These are phyloP conservation scores for Casuarina cunninghamiana DNA, from an alignment of 306 rosid genomes.

Conservation along the genomic window DNA sequence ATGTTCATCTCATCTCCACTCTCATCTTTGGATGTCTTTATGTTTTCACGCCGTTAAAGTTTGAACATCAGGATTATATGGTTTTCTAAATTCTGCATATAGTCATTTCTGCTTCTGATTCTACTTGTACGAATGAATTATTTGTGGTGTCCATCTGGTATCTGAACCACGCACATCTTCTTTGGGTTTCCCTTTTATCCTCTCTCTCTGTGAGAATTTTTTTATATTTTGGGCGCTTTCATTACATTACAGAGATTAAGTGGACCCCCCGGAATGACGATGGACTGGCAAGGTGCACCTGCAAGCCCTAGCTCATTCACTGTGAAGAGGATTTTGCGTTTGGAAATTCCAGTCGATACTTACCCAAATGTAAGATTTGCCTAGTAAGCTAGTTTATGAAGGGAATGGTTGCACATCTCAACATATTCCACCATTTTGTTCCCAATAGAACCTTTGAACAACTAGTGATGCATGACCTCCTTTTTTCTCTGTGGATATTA, in stretches of 20 bases:
- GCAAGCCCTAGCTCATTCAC: slow-evolving; percentile 93
- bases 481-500: slow-evolving; percentile 39
- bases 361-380: slow-evolving; percentile 73
- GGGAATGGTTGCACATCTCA: slow-evolving; percentile 24
- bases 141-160: background rate
- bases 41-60: background rate
- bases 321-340: slow-evolving; percentile 89
- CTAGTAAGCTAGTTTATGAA: slow-evolving; percentile 8
- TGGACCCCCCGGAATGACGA: slow-evolving; percentile 83
- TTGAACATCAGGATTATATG: background rate
- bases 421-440: background rate
- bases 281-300: slow-evolving; percentile 99
- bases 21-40: background rate
- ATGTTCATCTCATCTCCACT: background rate
- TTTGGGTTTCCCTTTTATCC: background rate
- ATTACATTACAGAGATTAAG: slow-evolving; percentile 63
- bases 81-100: slow-evolving; percentile 17
- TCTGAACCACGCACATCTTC: slow-evolving; percentile 1
- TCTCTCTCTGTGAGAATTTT: background rate
- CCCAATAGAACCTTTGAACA: slow-evolving; percentile 17
- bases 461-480: slow-evolving; percentile 23
- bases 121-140: background rate
- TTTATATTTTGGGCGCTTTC: slow-evolving; percentile 15
- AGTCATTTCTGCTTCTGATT: slow-evolving; percentile 13
- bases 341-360: slow-evolving; percentile 94